These are phyloP conservation scores for Adansonia madagascariensis DNA, from an alignment of 441 rosid species.

Conservation along the genomic window DNA sequence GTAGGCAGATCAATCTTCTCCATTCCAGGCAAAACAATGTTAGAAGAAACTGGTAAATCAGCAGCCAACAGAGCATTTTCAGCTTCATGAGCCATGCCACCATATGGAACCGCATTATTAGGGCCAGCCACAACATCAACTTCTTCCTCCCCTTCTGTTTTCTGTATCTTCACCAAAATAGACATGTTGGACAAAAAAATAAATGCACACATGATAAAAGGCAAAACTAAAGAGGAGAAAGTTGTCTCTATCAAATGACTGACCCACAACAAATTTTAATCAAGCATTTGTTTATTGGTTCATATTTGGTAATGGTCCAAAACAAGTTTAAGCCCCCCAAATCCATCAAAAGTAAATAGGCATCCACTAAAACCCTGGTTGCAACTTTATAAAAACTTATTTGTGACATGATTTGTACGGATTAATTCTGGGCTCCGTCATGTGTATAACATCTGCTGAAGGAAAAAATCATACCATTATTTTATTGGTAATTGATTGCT, in stretches of 20 bases:
- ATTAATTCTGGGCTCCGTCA: not conserved
- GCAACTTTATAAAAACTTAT: slow-evolving; percentile 8
- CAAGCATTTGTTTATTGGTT: slow-evolving; percentile 1
- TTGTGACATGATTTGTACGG: not conserved
- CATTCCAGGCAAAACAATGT: slow-evolving; percentile 46
- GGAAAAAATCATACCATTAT: slow-evolving; percentile 44
- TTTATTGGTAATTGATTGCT: slow-evolving; percentile 41
- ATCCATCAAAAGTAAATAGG: not conserved
- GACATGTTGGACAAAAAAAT: slow-evolving; percentile 21
- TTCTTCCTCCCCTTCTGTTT: slow-evolving; percentile 56
- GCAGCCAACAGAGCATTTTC: slow-evolving; percentile 51
- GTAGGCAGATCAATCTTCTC: slow-evolving; percentile 41
- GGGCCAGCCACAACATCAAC: slow-evolving; percentile 32
- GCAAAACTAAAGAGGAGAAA: slow-evolving; percentile 9
- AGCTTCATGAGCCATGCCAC: slow-evolving; percentile 47
- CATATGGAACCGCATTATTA: slow-evolving; percentile 36
- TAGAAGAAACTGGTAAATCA: slow-evolving; percentile 54
- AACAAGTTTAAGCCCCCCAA: slow-evolving; percentile 1
- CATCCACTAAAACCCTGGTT: slow-evolving; percentile 9
- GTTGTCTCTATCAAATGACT: not conserved
- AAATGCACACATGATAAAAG: slow-evolving; percentile 18
- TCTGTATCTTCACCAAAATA: slow-evolving; percentile 43
- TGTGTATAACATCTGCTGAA: not conserved
- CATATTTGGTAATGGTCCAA: slow-evolving; percentile 8
- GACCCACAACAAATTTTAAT: slow-evolving; percentile 8